Evolutionary conservation across 805 yeast species (phyloP).

Genomic region (Yarrowia sp.): DNA sequence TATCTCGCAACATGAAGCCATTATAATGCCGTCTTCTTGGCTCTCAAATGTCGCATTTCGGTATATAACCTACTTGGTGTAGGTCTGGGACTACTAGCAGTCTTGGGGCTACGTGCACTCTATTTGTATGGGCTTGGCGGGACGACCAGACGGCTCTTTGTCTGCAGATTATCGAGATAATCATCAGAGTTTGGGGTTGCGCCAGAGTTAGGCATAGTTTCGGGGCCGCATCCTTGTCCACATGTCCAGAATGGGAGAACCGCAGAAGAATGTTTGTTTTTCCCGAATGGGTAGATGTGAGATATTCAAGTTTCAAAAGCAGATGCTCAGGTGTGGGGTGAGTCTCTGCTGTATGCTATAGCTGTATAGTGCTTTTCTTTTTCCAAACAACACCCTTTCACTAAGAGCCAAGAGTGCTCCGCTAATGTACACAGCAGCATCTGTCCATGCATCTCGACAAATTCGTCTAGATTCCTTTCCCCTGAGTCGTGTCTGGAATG

Average conservation of each 20-base stretch:
- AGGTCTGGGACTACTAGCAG: constrained; percentile 12
- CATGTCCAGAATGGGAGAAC: not conserved
- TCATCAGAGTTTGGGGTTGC: constrained; percentile 26
- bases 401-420: not conserved
- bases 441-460: not conserved
- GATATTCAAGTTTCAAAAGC: no score
- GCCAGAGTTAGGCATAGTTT: not conserved
- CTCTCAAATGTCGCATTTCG: constrained; percentile 18
- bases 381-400: not conserved
- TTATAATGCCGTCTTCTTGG: no score
- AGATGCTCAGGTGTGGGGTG: no score
- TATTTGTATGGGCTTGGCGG: constrained; percentile 11
- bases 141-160: constrained; percentile 1
- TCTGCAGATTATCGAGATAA: constrained; percentile 34
- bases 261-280: constrained; percentile 6
- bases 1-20: no score
- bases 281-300: not conserved
- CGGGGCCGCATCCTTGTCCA: constrained; percentile 8
- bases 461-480: constrained; percentile 2
- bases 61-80: constrained; percentile 32
- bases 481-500: not conserved
- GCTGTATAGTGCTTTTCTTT: no score
- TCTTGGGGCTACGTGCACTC: constrained; percentile 2
- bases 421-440: not conserved
- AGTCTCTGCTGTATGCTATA: no score